Evolutionary conservation across 1,284 basidiomycete species (phyloP).

Genomic region (Sporisorium sorghi): DNA sequence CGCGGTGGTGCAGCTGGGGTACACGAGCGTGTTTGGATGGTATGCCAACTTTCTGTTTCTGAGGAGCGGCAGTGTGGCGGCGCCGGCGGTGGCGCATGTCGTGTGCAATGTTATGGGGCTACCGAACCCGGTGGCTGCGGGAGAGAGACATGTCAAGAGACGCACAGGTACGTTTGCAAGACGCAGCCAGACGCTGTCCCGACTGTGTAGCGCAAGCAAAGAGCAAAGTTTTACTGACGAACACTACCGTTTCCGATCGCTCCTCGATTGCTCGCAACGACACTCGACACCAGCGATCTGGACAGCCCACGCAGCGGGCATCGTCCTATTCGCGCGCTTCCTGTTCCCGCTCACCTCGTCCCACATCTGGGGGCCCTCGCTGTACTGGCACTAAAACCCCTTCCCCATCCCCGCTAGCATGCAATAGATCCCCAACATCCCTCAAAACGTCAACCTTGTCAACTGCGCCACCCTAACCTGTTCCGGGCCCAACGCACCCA

Average conservation of each 20-base stretch:
- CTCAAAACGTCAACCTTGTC: slow-evolving; percentile 12
- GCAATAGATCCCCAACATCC: not conserved
- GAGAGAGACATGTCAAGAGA: slow-evolving; percentile 69
- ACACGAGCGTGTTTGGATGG: slow-evolving; percentile 92
- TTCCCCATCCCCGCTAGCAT: slow-evolving; percentile 1
- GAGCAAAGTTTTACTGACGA: not conserved
- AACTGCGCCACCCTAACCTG: slow-evolving; percentile 13
- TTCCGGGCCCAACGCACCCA: slow-evolving; percentile 9
- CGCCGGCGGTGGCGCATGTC: slow-evolving; percentile 74
- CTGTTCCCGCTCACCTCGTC: slow-evolving; percentile 41
- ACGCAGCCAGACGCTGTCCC: no score
- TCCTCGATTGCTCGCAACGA: no score
- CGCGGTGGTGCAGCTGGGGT: slow-evolving; percentile 78
- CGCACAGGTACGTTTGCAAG: slow-evolving; percentile 53
- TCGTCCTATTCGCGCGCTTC: slow-evolving; percentile 71
- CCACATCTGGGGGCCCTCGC: slow-evolving; percentile 25
- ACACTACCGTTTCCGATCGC: not conserved
- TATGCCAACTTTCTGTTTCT: slow-evolving; percentile 87
- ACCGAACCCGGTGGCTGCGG: slow-evolving; percentile 73
- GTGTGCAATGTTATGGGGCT: slow-evolving; percentile 96
- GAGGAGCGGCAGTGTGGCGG: slow-evolving; percentile 75
- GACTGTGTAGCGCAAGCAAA: not conserved
- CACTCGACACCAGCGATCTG: slow-evolving; percentile 71
- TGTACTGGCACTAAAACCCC: slow-evolving; percentile 47
- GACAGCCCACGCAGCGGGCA: slow-evolving; percentile 72